phyloP scores from a whole-genome alignment of 1,284 basidiomycete genomes.

The Peniophora sp. region DNA sequence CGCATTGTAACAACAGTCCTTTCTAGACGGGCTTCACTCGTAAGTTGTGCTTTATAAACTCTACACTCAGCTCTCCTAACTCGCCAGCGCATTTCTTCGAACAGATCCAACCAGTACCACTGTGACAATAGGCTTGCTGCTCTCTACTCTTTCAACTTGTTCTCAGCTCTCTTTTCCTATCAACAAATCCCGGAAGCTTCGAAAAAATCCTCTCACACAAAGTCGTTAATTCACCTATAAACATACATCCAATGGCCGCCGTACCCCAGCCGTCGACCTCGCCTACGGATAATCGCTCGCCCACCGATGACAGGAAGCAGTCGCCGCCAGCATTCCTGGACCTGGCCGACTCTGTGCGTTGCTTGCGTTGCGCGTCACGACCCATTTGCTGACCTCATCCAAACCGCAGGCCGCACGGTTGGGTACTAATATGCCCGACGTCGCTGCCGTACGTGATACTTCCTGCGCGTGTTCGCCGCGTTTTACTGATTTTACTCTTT shows the following conservation, averaged over 20 bases:
- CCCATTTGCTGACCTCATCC: constrained; percentile 10
- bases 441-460: constrained; percentile 60
- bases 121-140: constrained; percentile 63
- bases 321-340: constrained; percentile 85
- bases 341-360: constrained; percentile 79
- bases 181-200: neutral
- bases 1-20: constrained; percentile 71
- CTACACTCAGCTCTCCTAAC: neutral
- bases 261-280: constrained; percentile 55
- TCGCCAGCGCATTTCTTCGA: constrained; percentile 7
- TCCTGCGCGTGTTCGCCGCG: neutral
- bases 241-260: constrained; percentile 49
- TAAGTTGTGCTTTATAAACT: constrained; percentile 32
- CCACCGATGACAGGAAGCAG: constrained; percentile 66
- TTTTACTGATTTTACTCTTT: neutral
- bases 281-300: constrained; percentile 59
- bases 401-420: constrained; percentile 61
- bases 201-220: constrained; percentile 42
- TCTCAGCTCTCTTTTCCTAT: constrained; percentile 18
- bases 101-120: constrained; percentile 40
- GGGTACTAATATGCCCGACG: constrained; percentile 75
- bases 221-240: constrained; percentile 36
- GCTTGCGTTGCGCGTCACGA: constrained; percentile 13
- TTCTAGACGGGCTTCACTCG: constrained; percentile 71
- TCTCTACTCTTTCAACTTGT: constrained; percentile 35